Conservation (phyloP, 495 filamentous ascomycete genomes). For the Tetracladium setigerum region DNA sequence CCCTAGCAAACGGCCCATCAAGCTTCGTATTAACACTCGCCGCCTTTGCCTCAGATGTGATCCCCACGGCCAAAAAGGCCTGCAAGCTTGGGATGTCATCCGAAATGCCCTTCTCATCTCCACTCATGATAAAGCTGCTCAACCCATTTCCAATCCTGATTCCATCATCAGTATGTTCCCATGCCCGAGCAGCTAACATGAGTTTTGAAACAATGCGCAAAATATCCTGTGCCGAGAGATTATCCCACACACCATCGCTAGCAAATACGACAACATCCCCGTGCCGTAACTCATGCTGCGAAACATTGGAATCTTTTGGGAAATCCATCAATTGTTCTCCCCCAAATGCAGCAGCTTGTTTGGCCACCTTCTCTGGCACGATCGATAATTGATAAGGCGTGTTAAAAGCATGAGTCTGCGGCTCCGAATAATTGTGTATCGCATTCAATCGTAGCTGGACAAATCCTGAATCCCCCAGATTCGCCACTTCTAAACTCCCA, state of each 20-base stretch:
- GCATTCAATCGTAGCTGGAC: constrained; percentile 76
- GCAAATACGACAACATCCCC: constrained; percentile 89
- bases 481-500: constrained; percentile 77
- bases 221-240: constrained; percentile 83
- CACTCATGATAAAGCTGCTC: constrained; percentile 39
- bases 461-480: constrained; percentile 97
- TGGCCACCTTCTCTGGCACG: constrained; percentile 70
- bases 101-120: constrained; percentile 14
- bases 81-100: constrained; percentile 48
- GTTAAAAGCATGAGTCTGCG: constrained; percentile 96
- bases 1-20: constrained; percentile 91
- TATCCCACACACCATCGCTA: constrained; percentile 95
- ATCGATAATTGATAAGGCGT: constrained; percentile 92
- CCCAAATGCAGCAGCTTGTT: constrained; percentile 71
- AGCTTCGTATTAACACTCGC: constrained; percentile 70
- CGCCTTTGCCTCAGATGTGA: constrained; percentile 72
- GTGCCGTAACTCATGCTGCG: constrained; percentile 66
- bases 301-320: constrained; percentile 76
- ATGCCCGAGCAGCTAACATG: constrained; percentile 68
- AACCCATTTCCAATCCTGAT: constrained; percentile 52
- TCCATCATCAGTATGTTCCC: constrained; percentile 52
- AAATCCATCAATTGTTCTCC: constrained; percentile 72
- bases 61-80: constrained; percentile 65
- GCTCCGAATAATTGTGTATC: constrained; percentile 70
- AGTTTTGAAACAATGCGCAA: constrained; percentile 66